Percentiles rank a stretch among this genome's conserved stretches.
Evolutionary conservation across 768 basidiomycete species (phyloP).

Genomic region (Cystobasidium onofrii): DNA sequence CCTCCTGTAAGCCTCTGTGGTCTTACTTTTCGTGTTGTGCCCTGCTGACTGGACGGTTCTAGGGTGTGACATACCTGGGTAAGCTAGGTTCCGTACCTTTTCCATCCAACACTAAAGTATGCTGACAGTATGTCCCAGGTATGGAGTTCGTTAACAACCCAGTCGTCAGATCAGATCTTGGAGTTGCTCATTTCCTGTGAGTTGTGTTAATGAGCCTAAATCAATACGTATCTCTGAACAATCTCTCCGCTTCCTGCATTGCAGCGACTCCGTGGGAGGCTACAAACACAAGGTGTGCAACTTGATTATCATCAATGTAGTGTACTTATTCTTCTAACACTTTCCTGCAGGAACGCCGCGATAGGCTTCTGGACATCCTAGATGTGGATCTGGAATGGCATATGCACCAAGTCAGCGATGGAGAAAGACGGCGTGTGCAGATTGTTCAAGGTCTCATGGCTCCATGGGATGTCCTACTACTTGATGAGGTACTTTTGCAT

Average conservation of each 20-base stretch:
- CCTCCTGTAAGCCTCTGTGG: slow-evolving; percentile 49
- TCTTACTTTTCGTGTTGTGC: background rate
- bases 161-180: slow-evolving; percentile 84
- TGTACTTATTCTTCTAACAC: no score
- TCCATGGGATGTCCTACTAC: slow-evolving; percentile 81
- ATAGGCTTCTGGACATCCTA: slow-evolving; percentile 75
- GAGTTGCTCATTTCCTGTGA: slow-evolving; percentile 73
- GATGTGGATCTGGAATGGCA: slow-evolving; percentile 92
- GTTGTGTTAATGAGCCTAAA: background rate
- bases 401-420: slow-evolving; percentile 92
- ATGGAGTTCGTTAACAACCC: slow-evolving; percentile 99
- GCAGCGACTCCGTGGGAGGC: slow-evolving; percentile 81
- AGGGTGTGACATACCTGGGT: slow-evolving; percentile 39
- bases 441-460: slow-evolving; percentile 93
- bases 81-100: background rate
- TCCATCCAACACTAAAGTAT: slow-evolving; percentile 5
- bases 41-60: background rate
- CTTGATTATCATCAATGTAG: background rate
- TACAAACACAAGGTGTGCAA: slow-evolving; percentile 65
- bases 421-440: slow-evolving; percentile 85
- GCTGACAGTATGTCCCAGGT: slow-evolving; percentile 46
- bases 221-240: background rate
- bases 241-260: background rate
- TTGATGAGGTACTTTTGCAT: slow-evolving; percentile 69
- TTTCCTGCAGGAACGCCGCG: slow-evolving; percentile 65